Percentiles rank a stretch among this genome's conserved stretches.
phyloP scores from a whole-genome alignment of 2,329 filamentous ascomycete species.

The Leptoxyphium fumago region DNA sequence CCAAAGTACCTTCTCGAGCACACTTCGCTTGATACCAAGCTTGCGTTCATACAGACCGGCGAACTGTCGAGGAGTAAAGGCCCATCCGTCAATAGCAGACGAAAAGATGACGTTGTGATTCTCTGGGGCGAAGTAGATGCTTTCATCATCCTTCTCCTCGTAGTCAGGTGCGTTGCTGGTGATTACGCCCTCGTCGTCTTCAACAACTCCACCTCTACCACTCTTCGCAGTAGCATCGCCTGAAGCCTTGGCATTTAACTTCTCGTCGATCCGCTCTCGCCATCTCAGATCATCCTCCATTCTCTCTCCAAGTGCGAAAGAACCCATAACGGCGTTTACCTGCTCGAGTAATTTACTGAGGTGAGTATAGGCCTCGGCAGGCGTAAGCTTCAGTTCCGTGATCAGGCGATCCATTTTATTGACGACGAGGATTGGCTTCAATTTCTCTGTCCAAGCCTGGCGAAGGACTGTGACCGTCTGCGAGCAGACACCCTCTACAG shows the following conservation, averaged over 20 bases:
- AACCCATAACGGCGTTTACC: constrained; percentile 92
- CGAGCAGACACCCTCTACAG: constrained; percentile 94
- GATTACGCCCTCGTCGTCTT: constrained; percentile 40
- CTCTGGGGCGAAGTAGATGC: constrained; percentile 94
- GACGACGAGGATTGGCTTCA: constrained; percentile 87
- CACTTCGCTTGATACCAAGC: constrained; percentile 75
- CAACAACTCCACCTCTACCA: constrained; percentile 34
- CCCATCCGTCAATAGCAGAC: constrained; percentile 97
- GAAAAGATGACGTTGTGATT: constrained; percentile 99
- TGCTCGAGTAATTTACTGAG: constrained; percentile 82
- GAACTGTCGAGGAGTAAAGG: constrained; percentile 91
- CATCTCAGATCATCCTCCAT: constrained; percentile 98
- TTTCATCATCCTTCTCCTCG: constrained; percentile 86
- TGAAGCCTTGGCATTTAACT: constrained; percentile 51
- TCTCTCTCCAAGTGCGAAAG: constrained; percentile 92
- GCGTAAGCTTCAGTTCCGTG: constrained; percentile 88
- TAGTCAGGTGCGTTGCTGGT: constrained; percentile 43
- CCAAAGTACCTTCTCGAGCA: constrained; percentile 91
- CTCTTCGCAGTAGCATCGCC: constrained; percentile 18
- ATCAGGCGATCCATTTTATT: constrained; percentile 97
- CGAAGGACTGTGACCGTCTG: constrained; percentile 94
- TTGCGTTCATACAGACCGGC: constrained; percentile 91
- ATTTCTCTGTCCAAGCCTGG: constrained; percentile 88
- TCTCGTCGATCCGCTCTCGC: constrained; percentile 83
- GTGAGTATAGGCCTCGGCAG: constrained; percentile 76